Evolutionary conservation across 805 yeast species (phyloP).

Genomic region (Candida koratica): DNA sequence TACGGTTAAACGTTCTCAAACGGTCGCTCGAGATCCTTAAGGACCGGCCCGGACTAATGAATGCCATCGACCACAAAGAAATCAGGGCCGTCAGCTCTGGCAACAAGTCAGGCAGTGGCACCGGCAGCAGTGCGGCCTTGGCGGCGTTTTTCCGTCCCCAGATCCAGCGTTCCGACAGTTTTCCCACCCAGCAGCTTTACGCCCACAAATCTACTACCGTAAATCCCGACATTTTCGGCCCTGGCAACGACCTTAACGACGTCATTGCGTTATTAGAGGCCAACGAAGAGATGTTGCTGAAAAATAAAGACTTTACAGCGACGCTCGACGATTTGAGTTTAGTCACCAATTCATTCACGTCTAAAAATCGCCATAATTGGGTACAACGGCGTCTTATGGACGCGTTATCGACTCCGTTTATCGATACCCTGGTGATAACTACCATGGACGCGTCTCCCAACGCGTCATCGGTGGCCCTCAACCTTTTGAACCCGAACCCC

Average conservation of each 20-base stretch:
- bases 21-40: constrained; percentile 71
- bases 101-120: constrained; percentile 12
- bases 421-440: constrained; percentile 37
- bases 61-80: constrained; percentile 16
- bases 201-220: constrained; percentile 7
- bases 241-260: constrained; percentile 42
- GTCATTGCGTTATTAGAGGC: constrained; percentile 47
- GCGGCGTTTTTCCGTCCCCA: constrained; percentile 42
- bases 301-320: constrained; percentile 43
- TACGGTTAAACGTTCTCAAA: constrained; percentile 68
- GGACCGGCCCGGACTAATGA: constrained; percentile 53
- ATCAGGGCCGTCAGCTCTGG: neutral
- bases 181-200: constrained; percentile 24
- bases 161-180: constrained; percentile 34
- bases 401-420: constrained; percentile 67
- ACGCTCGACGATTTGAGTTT: constrained; percentile 57
- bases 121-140: constrained; percentile 46
- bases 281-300: constrained; percentile 23
- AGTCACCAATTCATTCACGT: constrained; percentile 8
- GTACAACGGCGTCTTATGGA: constrained; percentile 48
- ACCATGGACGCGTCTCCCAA: constrained; percentile 23
- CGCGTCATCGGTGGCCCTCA: constrained; percentile 34
- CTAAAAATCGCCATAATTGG: constrained; percentile 28
- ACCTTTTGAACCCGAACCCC: constrained; percentile 17
- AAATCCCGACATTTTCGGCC: constrained; percentile 8